Evolutionary conservation across 495 filamentous ascomycete species (phyloP), one percentile per base, ranked within the genome.

Genomic region (Durotheca rogersii): DNA sequence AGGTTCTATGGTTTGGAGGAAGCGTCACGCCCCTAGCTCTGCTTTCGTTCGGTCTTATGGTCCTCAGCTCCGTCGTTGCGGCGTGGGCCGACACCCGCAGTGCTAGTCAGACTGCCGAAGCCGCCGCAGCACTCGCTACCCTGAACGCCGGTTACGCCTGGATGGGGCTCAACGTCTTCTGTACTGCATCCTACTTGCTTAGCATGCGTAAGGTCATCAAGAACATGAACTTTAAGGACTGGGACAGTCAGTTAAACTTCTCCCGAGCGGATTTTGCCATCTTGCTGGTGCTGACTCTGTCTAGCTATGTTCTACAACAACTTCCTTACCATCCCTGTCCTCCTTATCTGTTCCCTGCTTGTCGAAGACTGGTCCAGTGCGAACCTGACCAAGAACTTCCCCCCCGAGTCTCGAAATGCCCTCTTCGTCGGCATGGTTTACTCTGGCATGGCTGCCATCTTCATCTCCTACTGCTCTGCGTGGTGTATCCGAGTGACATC

Each of bases 281-380:
- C 23, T 4, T 12, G 18, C 14, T n/a, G 10, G 35, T 55, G 52
- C 72, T 78, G 62, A 75, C 60, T 10, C 19, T 38, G 15, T 27
- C 18, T 57, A 97, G 92, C 91, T 56, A 98, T 98, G 93, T 99
- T 92, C 73, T 99, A 99, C 78, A 99, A 99, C 82, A 99, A 99
- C 70, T 81, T 99, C 34, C 83, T 99, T 51, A 95, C 90, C 16
- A 96, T 99, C 52, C 93, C 93, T 41, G 86, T 97, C 56, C 82
- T 99, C 19, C 67, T 96, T 40, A 70, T 88, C 54, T 83, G 82
- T 72, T 92, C 94, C 18, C 72, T 95, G 41, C 61, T 95, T 51
- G 75, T 87, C 50, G 93, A 99, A 67, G 85, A 96, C 73, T 99
- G 93, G 93, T 92, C 89, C 7, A 72, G 82, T 29, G 75, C 76